Evolutionary conservation across 257 asterid species (phyloP), one percentile per base, ranked within the genome.

Genomic region (Datura wrightii): DNA sequence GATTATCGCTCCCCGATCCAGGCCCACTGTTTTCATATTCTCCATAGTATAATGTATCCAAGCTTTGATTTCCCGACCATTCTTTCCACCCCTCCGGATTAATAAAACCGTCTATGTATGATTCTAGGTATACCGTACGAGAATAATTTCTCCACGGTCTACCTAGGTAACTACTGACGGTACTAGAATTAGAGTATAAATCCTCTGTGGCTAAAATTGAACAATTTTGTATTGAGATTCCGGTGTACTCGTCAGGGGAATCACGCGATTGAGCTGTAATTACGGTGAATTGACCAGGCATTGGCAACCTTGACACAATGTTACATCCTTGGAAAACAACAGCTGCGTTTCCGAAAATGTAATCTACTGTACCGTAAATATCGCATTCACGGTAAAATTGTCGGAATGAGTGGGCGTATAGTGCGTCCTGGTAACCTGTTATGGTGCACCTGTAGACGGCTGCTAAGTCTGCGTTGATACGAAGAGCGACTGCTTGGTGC

Each of bases 401-500:
- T 7, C 98, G 69, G 86, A 92, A 93, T 0, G 98, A 89, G 44
- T 96, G 99, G 46, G 83, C 96, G 16, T 96, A 96, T 4, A 96
- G 60, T 0, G 97, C 87, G 89, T 96, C 99, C 41, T 96, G 99
- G 89, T 84, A 89, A 11, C 99, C 99, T 4, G 67, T 52, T 6
- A 96, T 67, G 74, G 85, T 63, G 94, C 99, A 93, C 13, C 91
- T 62, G 82, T 93, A 94, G 5, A 94, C 81, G 3, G 98, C 98
- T 0, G 94, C 88, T 0, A 92, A 67, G 86, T 96, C 98, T 0
- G 98, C 96, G 36, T 87, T 95, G 42, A 95, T 79, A 3, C 98
- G 97, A 7, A 96, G 95, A 80, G 99, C 98, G 0, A 91, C 99
- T 0, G 99, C 99, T 83, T 96, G 99, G 85, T 91, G 89, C 88